phyloP scores from a whole-genome alignment of 2,329 filamentous ascomycete genomes.

The Fusarium sp. region DNA sequence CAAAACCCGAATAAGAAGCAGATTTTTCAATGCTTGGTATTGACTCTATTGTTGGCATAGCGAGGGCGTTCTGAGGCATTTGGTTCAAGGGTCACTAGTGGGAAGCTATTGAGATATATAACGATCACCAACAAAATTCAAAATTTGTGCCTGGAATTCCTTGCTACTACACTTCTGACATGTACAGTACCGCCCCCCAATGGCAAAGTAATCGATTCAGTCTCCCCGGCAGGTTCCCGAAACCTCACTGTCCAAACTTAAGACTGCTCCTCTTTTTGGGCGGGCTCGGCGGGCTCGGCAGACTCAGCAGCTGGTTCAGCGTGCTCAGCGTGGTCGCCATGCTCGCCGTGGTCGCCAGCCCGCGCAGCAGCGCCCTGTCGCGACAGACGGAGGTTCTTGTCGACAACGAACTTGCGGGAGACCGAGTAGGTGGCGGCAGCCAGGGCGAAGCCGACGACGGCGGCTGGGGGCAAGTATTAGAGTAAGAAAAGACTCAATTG shows the following conservation, averaged over 20 bases:
- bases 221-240: slow-evolving; percentile 21
- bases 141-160: slow-evolving; percentile 45
- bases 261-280: slow-evolving; percentile 51
- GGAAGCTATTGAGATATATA: slow-evolving; percentile 44
- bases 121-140: slow-evolving; percentile 45
- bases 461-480: slow-evolving; percentile 67
- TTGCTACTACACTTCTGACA: slow-evolving; percentile 45
- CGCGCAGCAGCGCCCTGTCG: slow-evolving; percentile 72
- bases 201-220: slow-evolving; percentile 39
- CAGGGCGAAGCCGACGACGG: slow-evolving; percentile 90
- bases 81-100: slow-evolving; percentile 42
- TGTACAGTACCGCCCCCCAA: slow-evolving; percentile 44
- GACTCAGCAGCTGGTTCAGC: neutral
- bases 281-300: no score
- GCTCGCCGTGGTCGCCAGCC: slow-evolving; percentile 53
- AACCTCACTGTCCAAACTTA: slow-evolving; percentile 38
- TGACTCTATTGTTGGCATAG: slow-evolving; percentile 58
- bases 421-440: slow-evolving; percentile 87
- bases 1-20: slow-evolving; percentile 76
- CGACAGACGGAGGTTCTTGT: slow-evolving; percentile 92
- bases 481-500: slow-evolving; percentile 35
- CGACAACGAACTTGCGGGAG: slow-evolving; percentile 84
- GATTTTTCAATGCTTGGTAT: slow-evolving; percentile 26
- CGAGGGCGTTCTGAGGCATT: slow-evolving; percentile 60
- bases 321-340: slow-evolving; percentile 32